These are phyloP conservation scores for Quercus berberidifolia DNA, from an alignment of 306 rosid genomes.

Conservation along the genomic window DNA sequence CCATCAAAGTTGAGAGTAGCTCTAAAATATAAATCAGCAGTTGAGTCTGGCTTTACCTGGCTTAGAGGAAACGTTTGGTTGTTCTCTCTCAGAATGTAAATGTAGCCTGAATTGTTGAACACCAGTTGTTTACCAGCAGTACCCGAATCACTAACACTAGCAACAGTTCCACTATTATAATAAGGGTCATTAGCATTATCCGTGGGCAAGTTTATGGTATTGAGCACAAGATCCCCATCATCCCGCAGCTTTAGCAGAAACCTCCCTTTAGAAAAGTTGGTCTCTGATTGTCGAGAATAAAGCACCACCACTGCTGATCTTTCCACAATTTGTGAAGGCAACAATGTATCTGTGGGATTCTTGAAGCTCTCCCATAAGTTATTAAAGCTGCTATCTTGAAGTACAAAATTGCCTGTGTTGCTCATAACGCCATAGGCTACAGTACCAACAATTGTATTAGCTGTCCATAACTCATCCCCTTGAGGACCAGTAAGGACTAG, in stretches of 20 bases:
- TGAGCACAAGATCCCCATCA: constrained; percentile 19
- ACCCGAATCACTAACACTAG: not conserved
- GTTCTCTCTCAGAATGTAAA: constrained; percentile 31
- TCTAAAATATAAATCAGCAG: constrained; percentile 20
- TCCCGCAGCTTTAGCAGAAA: not conserved
- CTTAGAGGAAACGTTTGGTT: not conserved
- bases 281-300: constrained; percentile 30
- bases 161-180: fast-evolving
- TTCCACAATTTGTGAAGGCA: constrained; percentile 28
- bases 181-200: not conserved
- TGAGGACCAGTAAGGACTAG: constrained; percentile 34
- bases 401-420: constrained; percentile 23
- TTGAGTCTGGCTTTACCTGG: not conserved
- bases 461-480: constrained; percentile 31
- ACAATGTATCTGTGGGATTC: constrained; percentile 22
- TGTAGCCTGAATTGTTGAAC: constrained; percentile 31
- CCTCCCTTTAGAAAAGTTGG: constrained; percentile 18
- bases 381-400: not conserved
- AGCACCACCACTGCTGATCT: not conserved
- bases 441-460: constrained; percentile 3
- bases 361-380: constrained; percentile 25
- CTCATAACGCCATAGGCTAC: constrained; percentile 13
- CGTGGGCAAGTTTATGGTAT: constrained; percentile 10
- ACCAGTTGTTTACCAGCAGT: constrained; percentile 30
- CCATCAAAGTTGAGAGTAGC: constrained; percentile 53